Evolutionary conservation across 805 yeast species (phyloP), one percentile per base, ranked within the genome.

Genomic region (Wickerhamiella musiphila): DNA sequence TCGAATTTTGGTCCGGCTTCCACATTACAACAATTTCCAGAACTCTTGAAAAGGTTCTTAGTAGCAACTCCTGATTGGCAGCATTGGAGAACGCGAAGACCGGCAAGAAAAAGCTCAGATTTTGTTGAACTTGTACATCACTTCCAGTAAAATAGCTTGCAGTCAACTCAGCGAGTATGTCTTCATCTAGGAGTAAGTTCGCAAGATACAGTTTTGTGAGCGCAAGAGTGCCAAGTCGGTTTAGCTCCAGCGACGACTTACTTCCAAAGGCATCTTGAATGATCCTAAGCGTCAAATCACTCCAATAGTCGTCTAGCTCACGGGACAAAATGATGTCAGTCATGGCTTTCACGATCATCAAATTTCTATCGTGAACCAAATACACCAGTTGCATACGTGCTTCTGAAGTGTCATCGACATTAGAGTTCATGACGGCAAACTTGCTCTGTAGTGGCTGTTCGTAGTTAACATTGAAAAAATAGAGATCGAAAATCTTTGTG

Each of bases 191-290:
- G 35, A 83, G 63, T 14, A 78, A 65, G 41, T 78, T 92, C 11
- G 86, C 77, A 33, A 90, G 59, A 43, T 74, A 70, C 31, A 86
- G 57, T 55, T 86, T 84, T 46, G 84, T 78, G 17, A 84, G 57
- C 0, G 93, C 92, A 46, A 81, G 93, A 0, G 86, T 93, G 7
- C 86, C 77, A 1, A 71, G 62, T 0, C 86, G 73, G 49, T 81
- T 94, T 13, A 82, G 63, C 18, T 65, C 66, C 1, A 78, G 78
- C 42, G 67, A 57, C 4, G 65, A 65, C 7, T 38, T 42, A 15
- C 41, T 38, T 12, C 28, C 33, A 68, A 31, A n/a, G 17, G n/a
- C 24, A 5, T 14, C 20, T 19, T 5, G 15, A 16, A 13, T 24
- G 17, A 13, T 12, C 13, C 6, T 17, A 13, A 13, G 14, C 8